phyloP scores from a whole-genome alignment of 106 monocot genomes.

The Allium cepa region DNA sequence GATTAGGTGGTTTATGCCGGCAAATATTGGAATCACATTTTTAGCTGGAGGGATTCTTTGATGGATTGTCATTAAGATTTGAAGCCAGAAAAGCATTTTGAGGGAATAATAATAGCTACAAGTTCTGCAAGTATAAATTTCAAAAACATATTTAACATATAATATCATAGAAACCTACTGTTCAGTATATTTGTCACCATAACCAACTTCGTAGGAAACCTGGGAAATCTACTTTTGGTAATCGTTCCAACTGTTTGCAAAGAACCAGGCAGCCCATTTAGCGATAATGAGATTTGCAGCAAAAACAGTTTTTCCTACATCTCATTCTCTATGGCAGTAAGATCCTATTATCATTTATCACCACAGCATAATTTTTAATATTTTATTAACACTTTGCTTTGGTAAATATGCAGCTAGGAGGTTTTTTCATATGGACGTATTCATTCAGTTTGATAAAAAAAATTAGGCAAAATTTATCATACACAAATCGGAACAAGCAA shows the following conservation, averaged over 20 bases:
- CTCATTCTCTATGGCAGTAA: constrained; percentile 62
- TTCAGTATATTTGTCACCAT: too few relatives aligned
- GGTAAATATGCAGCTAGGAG: constrained; percentile 42
- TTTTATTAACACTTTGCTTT: not conserved
- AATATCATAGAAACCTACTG: too few relatives aligned
- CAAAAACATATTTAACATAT: too few relatives aligned
- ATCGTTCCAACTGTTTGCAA: constrained; percentile 46
- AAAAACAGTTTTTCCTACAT: constrained; percentile 33
- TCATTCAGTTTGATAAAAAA: constrained; percentile 49
- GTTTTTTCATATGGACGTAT: constrained; percentile 56
- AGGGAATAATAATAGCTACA: too few relatives aligned
- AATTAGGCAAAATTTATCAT: constrained; percentile 15
- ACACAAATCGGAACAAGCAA: not conserved
- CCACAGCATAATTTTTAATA: not conserved
- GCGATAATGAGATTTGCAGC: constrained; percentile 19
- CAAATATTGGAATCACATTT: constrained; percentile 55
- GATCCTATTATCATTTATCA: not conserved
- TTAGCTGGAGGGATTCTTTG: constrained; percentile 59
- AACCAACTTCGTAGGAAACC: constrained; percentile 26
- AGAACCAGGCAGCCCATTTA: constrained; percentile 38
- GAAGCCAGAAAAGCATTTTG: too few relatives aligned
- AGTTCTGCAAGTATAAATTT: too few relatives aligned
- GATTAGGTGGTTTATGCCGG: constrained; percentile 95
- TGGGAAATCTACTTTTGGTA: constrained; percentile 52
- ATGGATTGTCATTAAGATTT: constrained; percentile 59